Evolutionary conservation across 768 basidiomycete species (phyloP).

Genomic region (Termitomyces sp.): DNA sequence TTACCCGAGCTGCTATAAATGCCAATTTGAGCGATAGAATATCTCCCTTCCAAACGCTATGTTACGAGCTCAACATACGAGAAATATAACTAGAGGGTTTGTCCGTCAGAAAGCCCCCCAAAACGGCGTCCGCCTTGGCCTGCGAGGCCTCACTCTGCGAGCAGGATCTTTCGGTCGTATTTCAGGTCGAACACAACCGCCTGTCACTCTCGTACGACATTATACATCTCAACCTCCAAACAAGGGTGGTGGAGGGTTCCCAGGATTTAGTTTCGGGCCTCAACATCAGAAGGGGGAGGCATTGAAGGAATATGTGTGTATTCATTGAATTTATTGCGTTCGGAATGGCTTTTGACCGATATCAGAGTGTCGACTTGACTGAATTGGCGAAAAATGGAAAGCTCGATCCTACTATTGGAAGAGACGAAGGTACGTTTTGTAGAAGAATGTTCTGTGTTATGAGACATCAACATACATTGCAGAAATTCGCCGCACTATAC

Average conservation of each 20-base stretch:
- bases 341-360: not conserved
- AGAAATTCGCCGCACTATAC: constrained; percentile 88
- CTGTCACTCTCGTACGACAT: constrained; percentile 18
- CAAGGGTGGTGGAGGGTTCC: constrained; percentile 44
- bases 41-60: not conserved
- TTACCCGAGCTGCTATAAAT: not conserved
- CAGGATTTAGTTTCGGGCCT: constrained; percentile 51
- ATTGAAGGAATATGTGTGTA: constrained; percentile 65
- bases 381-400: constrained; percentile 81
- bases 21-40: not conserved
- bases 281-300: constrained; percentile 79
- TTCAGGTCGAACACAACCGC: not conserved
- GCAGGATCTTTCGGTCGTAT: constrained; percentile 4
- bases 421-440: constrained; percentile 62
- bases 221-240: constrained; percentile 42
- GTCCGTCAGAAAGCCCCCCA: not conserved
- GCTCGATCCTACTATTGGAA: constrained; percentile 85
- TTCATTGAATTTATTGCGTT: not conserved
- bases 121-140: constrained; percentile 5
- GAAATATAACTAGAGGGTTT: not conserved
- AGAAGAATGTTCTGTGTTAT: not conserved
- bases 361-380: constrained; percentile 76
- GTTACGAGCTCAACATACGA: constrained; percentile 1
- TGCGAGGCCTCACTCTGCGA: constrained; percentile 4
- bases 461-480: not conserved